A percentile compares a stretch with the other conserved stretches of the same genome.
Conservation (phyloP, 2,329 filamentous ascomycete species). For the Chaetomiaceae sp. region DNA sequence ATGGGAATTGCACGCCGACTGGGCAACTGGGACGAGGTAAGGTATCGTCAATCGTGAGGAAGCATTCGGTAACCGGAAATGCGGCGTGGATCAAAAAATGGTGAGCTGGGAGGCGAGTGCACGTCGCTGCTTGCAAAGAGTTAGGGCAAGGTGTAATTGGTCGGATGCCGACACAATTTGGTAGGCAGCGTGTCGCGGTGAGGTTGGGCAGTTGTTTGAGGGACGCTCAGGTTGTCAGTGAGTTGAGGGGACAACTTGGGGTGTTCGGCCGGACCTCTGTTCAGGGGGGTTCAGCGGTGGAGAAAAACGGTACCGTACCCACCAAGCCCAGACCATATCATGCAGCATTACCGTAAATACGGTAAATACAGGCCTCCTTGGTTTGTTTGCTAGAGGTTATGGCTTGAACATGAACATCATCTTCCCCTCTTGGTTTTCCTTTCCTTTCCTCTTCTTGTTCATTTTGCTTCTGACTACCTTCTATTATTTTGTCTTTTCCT, state of each 20-base stretch:
- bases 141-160: too few species aligned
- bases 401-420: too few species aligned
- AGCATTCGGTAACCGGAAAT: background rate
- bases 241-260: conserved; percentile 16
- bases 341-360: too few species aligned
- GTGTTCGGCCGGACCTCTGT: conserved; percentile 18
- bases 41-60: background rate
- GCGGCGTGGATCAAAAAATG: background rate
- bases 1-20: background rate
- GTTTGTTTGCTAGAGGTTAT: too few species aligned
- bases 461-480: too few species aligned
- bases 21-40: background rate
- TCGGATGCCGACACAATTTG: conserved; percentile 2
- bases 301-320: too few species aligned
- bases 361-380: too few species aligned
- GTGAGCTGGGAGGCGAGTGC: background rate
- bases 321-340: background rate
- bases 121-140: conserved; percentile 17
- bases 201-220: conserved; percentile 25
- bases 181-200: conserved; percentile 21
- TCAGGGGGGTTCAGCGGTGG: conserved; percentile 7
- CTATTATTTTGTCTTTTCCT: too few species aligned
- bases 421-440: too few species aligned
- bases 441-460: too few species aligned
- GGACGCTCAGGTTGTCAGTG: conserved; percentile 19